Evolutionary conservation across 2,329 filamentous ascomycete species (phyloP).

Genomic region (Diplocarpon mali): DNA sequence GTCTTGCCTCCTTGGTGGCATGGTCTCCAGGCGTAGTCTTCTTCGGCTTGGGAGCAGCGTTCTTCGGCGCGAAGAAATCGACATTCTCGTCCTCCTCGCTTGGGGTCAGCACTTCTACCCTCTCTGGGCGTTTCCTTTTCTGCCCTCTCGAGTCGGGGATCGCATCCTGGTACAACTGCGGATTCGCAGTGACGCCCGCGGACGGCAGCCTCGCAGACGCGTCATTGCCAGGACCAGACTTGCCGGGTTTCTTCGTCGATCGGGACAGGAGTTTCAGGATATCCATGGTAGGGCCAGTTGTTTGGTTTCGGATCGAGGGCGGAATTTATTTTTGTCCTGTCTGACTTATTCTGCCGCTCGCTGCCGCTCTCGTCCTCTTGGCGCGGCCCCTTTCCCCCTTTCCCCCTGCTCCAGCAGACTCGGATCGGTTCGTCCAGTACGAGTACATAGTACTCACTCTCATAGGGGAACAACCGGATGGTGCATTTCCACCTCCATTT

Average conservation of each 20-base stretch:
- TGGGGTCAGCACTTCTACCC: slow-evolving; percentile 20
- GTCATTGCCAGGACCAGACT: slow-evolving; percentile 25
- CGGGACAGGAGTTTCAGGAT: slow-evolving; percentile 63
- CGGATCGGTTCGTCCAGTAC: too few relatives aligned
- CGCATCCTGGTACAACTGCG: slow-evolving; percentile 57
- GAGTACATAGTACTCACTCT: too few relatives aligned
- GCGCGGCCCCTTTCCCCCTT: background rate
- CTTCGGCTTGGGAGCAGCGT: slow-evolving; percentile 17
- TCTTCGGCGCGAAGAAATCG: slow-evolving; percentile 48
- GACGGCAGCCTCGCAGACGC: slow-evolving; percentile 45
- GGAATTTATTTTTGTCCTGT: background rate
- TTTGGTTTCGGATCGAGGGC: background rate
- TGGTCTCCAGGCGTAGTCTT: slow-evolving; percentile 14
- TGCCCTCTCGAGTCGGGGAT: slow-evolving; percentile 32
- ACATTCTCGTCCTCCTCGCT: slow-evolving; percentile 29
- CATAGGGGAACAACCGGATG: too few relatives aligned
- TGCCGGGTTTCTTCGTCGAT: slow-evolving; percentile 45
- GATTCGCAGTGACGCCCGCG: slow-evolving; percentile 50
- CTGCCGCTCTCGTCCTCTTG: background rate
- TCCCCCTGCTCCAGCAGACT: too few relatives aligned
- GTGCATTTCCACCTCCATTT: too few relatives aligned
- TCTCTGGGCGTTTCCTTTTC: slow-evolving; percentile 42
- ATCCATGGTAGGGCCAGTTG: slow-evolving; percentile 33
- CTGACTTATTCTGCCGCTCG: background rate
- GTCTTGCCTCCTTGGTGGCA: slow-evolving; percentile 8